Conservation (phyloP, 192 early-diverging fungal species). For the Coemansia sp. region DNA sequence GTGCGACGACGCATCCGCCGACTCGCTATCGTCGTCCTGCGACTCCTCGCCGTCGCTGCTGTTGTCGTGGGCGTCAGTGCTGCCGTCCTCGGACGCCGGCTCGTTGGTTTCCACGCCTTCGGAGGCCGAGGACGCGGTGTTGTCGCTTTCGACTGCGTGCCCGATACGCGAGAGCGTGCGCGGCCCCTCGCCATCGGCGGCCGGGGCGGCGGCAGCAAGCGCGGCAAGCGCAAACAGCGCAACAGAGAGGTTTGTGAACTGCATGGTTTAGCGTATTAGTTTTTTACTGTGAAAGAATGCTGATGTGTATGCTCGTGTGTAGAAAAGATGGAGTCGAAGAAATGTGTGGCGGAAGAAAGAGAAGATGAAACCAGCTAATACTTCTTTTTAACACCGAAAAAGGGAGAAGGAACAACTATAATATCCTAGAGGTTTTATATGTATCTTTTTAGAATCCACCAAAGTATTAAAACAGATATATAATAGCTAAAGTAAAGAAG, state of each 20-base stretch:
- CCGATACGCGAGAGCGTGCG: constrained; percentile 16
- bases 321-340: neutral
- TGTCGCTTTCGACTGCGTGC: constrained; percentile 7
- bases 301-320: constrained; percentile 1
- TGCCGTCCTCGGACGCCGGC: neutral
- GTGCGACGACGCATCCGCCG: too few relatives aligned
- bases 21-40: neutral
- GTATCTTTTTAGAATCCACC: neutral
- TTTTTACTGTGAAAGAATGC: neutral
- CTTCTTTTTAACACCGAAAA: too few relatives aligned
- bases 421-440: too few relatives aligned
- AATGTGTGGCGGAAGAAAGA: neutral
- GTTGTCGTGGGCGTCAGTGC: neutral
- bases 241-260: constrained; percentile 26
- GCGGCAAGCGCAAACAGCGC: constrained; percentile 20
- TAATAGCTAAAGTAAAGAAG: neutral
- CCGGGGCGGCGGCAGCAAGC: constrained; percentile 9
- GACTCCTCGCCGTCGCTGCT: neutral
- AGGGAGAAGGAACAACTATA: too few relatives aligned
- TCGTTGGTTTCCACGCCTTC: neutral
- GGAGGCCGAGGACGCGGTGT: neutral
- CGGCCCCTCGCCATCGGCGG: constrained; percentile 6
- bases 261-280: constrained; percentile 19
- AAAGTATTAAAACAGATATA: neutral
- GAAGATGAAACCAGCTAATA: neutral